Percentiles rank a stretch among this genome's conserved stretches.
Conservation (phyloP, 768 basidiomycete genomes). For the Arthromyces matolae region DNA sequence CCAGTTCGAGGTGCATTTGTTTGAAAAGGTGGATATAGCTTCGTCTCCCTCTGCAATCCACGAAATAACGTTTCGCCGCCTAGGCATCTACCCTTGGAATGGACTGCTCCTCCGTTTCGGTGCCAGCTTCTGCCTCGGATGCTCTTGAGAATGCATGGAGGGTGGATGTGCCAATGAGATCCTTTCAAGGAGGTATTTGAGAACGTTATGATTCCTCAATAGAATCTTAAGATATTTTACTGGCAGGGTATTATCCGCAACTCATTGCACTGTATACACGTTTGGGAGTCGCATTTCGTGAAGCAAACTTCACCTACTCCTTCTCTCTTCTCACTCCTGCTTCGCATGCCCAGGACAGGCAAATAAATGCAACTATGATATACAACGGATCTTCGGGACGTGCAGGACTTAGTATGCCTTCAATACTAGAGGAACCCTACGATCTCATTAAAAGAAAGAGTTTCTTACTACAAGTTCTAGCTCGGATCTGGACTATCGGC, state of each 20-base stretch:
- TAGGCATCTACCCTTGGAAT: slow-evolving; percentile 61
- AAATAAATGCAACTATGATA: slow-evolving; percentile 49
- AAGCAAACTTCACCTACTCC: slow-evolving; percentile 65
- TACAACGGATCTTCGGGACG: slow-evolving; percentile 63
- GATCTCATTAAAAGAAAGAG: slow-evolving; percentile 16
- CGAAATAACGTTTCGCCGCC: neutral
- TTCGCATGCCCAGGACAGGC: slow-evolving; percentile 18
- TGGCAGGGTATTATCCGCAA: slow-evolving; percentile 66
- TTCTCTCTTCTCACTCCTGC: slow-evolving; percentile 50
- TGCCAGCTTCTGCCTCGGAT: slow-evolving; percentile 29
- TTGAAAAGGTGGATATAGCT: slow-evolving; percentile 58
- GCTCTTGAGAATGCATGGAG: slow-evolving; percentile 41
- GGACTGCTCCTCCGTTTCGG: slow-evolving; percentile 59
- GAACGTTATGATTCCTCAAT: neutral
- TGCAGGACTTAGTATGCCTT: slow-evolving; percentile 50
- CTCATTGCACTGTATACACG: slow-evolving; percentile 64
- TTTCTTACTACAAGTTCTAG: slow-evolving; percentile 14
- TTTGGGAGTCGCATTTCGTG: slow-evolving; percentile 54
- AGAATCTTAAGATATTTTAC: neutral
- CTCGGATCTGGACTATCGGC: slow-evolving; percentile 26
- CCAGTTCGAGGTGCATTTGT: slow-evolving; percentile 63
- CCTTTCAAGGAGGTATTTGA: slow-evolving; percentile 69
- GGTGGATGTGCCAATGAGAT: slow-evolving; percentile 79
- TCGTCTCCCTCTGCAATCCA: neutral
- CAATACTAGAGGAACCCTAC: slow-evolving; percentile 26